Conservation (phyloP, 345 rosid genomes). For the Gynandropsis gynandra region DNA sequence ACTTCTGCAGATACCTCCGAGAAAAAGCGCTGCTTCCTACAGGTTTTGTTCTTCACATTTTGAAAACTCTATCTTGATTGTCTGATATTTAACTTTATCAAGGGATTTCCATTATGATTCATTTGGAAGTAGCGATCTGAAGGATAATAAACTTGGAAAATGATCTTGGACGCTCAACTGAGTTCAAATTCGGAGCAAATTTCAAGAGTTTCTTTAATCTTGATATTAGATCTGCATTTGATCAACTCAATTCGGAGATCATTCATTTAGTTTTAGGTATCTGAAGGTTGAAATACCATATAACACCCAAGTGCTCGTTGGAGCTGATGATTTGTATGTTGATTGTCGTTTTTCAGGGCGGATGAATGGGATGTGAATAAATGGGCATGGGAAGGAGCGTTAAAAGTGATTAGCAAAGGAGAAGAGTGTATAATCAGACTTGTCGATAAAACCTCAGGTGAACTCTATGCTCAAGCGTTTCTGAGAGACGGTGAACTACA, state of each 20-base stretch:
- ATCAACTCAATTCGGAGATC: not conserved
- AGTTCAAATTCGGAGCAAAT: too few species aligned
- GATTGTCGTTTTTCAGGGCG: slow-evolving; percentile 50
- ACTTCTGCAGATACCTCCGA: slow-evolving; percentile 91
- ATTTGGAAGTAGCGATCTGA: too few species aligned
- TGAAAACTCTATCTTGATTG: slow-evolving; percentile 9
- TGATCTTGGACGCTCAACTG: too few species aligned
- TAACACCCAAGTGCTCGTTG: slow-evolving; percentile 4
- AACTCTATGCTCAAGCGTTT: slow-evolving; percentile 90
- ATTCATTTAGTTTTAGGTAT: too few species aligned
- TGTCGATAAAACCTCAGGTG: slow-evolving; percentile 86
- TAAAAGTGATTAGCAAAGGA: slow-evolving; percentile 85
- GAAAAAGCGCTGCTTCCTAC: slow-evolving; percentile 95
- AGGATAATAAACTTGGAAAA: too few species aligned
- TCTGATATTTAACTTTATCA: slow-evolving; percentile 3
- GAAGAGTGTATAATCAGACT: slow-evolving; percentile 97
- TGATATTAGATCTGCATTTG: not conserved
- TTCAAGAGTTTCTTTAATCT: too few species aligned
- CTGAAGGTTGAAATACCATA: too few species aligned
- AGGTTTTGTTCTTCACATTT: slow-evolving; percentile 39
- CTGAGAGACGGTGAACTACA: slow-evolving; percentile 84
- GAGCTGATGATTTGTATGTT: slow-evolving; percentile 16
- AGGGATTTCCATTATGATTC: not conserved
- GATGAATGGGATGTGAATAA: slow-evolving; percentile 99
- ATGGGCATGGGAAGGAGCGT: slow-evolving; percentile 95